Evolutionary conservation across 2,329 filamentous ascomycete genomes (phyloP).

Genomic region (Monosporascus sp.): DNA sequence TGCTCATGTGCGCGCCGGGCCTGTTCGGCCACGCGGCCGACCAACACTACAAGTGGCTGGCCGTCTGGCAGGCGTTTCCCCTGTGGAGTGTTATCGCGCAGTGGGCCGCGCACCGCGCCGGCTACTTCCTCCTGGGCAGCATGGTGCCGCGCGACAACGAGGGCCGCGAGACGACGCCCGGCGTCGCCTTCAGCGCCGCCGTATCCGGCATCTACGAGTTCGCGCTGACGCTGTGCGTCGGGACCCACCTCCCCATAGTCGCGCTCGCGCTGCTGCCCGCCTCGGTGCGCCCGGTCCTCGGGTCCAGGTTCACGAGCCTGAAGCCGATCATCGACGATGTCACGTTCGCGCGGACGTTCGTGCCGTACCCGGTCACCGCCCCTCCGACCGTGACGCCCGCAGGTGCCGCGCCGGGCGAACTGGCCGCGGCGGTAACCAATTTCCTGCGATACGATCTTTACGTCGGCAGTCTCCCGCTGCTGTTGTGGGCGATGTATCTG

Average conservation of each 20-base stretch:
- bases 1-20: slow-evolving; percentile 23
- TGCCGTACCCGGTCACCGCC: slow-evolving; percentile 13
- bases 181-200: slow-evolving; percentile 18
- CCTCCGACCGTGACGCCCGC: slow-evolving; percentile 13
- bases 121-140: slow-evolving; percentile 19
- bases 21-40: slow-evolving; percentile 17
- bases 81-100: slow-evolving; percentile 14
- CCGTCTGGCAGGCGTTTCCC: slow-evolving; percentile 25
- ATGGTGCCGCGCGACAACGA: slow-evolving; percentile 15
- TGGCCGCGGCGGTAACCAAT: slow-evolving; percentile 15
- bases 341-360: slow-evolving; percentile 20
- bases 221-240: slow-evolving; percentile 17
- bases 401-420: slow-evolving; percentile 17
- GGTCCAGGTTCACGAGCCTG: slow-evolving; percentile 12
- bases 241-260: slow-evolving; percentile 21
- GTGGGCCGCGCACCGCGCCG: slow-evolving; percentile 15
- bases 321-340: slow-evolving; percentile 15
- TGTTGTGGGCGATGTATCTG: slow-evolving; percentile 26
- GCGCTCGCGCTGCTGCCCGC: slow-evolving; percentile 15
- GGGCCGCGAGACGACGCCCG: slow-evolving; percentile 17
- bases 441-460: slow-evolving; percentile 28
- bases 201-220: slow-evolving; percentile 24
- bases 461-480: slow-evolving; percentile 17
- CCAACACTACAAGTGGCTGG: slow-evolving; percentile 24
- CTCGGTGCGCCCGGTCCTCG: slow-evolving; percentile 13